Percentiles rank a stretch among this genome's conserved stretches.
Conservation (phyloP, 352 stramenopile genomes). For the Phytopythium litorale region DNA sequence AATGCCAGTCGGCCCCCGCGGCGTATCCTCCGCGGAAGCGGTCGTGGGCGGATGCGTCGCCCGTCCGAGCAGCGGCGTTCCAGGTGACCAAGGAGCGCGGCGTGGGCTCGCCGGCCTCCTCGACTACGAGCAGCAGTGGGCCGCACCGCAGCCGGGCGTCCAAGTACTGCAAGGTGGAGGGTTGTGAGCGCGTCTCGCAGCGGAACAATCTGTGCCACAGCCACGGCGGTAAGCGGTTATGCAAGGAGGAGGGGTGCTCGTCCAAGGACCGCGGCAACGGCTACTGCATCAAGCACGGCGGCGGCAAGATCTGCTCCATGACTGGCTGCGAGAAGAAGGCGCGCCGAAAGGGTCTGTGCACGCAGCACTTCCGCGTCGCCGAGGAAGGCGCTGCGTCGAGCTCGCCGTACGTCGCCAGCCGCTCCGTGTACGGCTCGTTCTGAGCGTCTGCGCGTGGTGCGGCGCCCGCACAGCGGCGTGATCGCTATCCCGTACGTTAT, state of each 20-base stretch:
- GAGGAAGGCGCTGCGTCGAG: conserved; percentile 19
- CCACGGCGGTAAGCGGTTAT: conserved; percentile 80
- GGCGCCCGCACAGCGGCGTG: neutral
- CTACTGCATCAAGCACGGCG: conserved; percentile 83
- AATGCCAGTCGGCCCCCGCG: conserved; percentile 15
- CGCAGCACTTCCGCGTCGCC: conserved; percentile 67
- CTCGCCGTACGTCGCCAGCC: neutral
- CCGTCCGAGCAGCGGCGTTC: neutral
- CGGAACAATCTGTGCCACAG: conserved; percentile 83
- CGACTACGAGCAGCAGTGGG: conserved; percentile 7
- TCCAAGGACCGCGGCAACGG: conserved; percentile 82
- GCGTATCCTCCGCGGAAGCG: conserved; percentile 25
- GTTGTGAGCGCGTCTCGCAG: conserved; percentile 75
- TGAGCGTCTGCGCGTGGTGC: neutral
- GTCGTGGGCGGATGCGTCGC: conserved; percentile 23
- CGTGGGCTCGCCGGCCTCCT: conserved; percentile 14
- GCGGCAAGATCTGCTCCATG: conserved; percentile 79
- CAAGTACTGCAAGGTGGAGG: conserved; percentile 85
- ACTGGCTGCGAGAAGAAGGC: conserved; percentile 77
- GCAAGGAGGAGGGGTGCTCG: conserved; percentile 68
- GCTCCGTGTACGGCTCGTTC: conserved; percentile 4
- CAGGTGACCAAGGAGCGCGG: conserved; percentile 9
- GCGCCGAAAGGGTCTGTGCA: conserved; percentile 76
- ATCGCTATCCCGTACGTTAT: neutral
- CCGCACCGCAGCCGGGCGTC: conserved; percentile 65